These are phyloP conservation scores for Raffaelea albimanens DNA, from an alignment of 2,329 filamentous ascomycete genomes.

Conservation along the genomic window DNA sequence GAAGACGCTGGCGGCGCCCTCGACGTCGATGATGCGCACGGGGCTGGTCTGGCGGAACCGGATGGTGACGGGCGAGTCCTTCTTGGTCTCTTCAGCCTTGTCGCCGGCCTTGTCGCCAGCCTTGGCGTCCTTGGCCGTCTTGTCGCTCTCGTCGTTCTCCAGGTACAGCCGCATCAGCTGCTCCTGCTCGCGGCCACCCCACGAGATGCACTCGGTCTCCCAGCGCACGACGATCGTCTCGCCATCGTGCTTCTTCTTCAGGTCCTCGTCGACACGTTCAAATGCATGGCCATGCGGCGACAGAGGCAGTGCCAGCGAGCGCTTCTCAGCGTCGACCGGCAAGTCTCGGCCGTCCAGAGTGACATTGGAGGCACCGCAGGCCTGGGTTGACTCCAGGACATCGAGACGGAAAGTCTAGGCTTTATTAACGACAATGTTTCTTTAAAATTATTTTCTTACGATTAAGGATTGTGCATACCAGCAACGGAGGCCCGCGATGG, in stretches of 20 bases:
- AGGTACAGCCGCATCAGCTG: slow-evolving; percentile 36
- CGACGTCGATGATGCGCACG: slow-evolving; percentile 30
- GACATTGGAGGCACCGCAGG: slow-evolving; percentile 37
- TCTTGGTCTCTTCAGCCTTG: background rate
- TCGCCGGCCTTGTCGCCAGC: slow-evolving; percentile 20
- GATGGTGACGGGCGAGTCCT: slow-evolving; percentile 24
- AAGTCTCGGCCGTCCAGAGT: slow-evolving; percentile 36
- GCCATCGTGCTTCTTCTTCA: slow-evolving; percentile 1
- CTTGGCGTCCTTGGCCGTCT: slow-evolving; percentile 22
- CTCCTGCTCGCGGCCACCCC: slow-evolving; percentile 27
- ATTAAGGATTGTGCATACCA: slow-evolving; percentile 13
- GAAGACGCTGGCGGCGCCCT: slow-evolving; percentile 26
- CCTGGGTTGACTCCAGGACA: slow-evolving; percentile 32
- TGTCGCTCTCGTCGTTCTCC: slow-evolving; percentile 19
- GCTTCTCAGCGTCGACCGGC: slow-evolving; percentile 26
- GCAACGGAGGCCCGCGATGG: slow-evolving; percentile 8
- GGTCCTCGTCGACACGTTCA: background rate
- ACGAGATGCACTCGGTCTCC: slow-evolving; percentile 35
- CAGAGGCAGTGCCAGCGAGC: slow-evolving; percentile 24
- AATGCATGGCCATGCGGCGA: background rate
- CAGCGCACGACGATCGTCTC: slow-evolving; percentile 33
- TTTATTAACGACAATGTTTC: background rate
- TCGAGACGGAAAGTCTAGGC: slow-evolving; percentile 32
- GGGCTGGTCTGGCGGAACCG: slow-evolving; percentile 37
- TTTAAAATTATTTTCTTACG: background rate